Base-by-base conservation (phyloP, 78 protist species). In the Fonticula alba region DNA sequence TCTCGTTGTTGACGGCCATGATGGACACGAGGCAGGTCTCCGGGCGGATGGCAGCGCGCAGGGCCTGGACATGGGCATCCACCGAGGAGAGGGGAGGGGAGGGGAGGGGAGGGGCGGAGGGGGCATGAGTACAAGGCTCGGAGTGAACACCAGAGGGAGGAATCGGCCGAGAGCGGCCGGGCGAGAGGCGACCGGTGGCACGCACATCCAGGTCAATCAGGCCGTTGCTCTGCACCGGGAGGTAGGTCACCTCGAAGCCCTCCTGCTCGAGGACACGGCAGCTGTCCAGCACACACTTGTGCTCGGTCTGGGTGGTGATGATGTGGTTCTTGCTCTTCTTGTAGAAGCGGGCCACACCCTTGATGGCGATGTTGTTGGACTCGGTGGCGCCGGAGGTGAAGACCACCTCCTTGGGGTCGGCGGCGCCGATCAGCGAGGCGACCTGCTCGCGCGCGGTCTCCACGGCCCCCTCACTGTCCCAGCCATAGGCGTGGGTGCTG, bases 321-420 rank as follows among this genome's bases (percentile, higher is more conserved):
- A 93, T 61, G 67, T 93, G 98, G 26, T 69, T 74, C 90, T 92
- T 92, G 37, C 68, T 82, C 14, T 26, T 52, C 69, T 76, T 59
- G 73, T 83, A 81, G 71, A 89, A 92, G 41, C 71, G 67, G 4
- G 92, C 93, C 0, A 85, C 82, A 24, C 95, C 98, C 78, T 94
- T 94, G 53, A 94, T 62, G 36, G 98, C 92, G 52, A 83, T 76
- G 72, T 94, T 94, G 76, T 91, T 91, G 36, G 88, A 76, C 80
- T 94, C 98, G n/a, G 98, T 94, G 24, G 98, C 98, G 7, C 98
- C 98, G 6, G 81, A 64, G 15, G 98, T 94, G 78, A 94, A 94
- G 49, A 94, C 24, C 41, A 94, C 78, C 65, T 93, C 98, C 62
- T 83, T 83, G 35, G 94, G 54, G 38, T 73, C 81, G 15, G 93